Base-by-base conservation (phyloP, 352 stramenopile species). In the Hyphochytrium catenoides region DNA sequence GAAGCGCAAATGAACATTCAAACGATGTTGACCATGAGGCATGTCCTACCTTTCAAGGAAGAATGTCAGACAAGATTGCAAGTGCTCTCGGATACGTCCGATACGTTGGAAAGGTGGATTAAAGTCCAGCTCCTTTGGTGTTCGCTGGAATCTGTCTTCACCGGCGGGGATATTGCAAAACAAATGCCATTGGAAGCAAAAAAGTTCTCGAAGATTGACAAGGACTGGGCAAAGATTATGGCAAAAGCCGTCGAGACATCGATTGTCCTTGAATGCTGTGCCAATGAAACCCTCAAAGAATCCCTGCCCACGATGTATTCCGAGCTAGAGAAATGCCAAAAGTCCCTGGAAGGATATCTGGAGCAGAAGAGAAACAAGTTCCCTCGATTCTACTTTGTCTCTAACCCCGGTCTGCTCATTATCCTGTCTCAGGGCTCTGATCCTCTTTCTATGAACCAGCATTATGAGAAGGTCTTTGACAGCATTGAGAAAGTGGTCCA, bases 391-490 rank as follows among this genome's bases (percentile, higher is more conserved):
- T 98, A 97, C 57, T 97, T 98, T 42, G 86, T 97, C 0, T 96
- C 85, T 5, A 96, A 97, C 45, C 79, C 85, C 2, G 87, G 85
- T 33, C 51, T 98, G 24, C 59, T 97, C 19, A 91, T 94, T 44
- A 97, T 98, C 40, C 55, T 98, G 16, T 95, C 83, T 4, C 84
- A 96, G 48, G 88, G 78, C 25, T 94, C 74, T 28, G 89, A 98
- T 53, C 89, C 90, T 3, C 54, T 94, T 41, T 91, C 82, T 47
- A 96, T 98, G 77, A 95, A 97, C 46, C 76, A 93, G 25, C 91
- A 96, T 59, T 97, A 97, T 51, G 85, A 96, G 44, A 97, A 95
- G 50, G 81, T 97, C 8, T 97, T 96, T 50, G 90, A 97, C 54
- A 90, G 84, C n/a, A 85, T 98, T 30, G 82, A 94, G 34, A 90